These are phyloP conservation scores for Hemileccinum rubropunctum DNA, from an alignment of 768 basidiomycete species.

Conservation along the genomic window DNA sequence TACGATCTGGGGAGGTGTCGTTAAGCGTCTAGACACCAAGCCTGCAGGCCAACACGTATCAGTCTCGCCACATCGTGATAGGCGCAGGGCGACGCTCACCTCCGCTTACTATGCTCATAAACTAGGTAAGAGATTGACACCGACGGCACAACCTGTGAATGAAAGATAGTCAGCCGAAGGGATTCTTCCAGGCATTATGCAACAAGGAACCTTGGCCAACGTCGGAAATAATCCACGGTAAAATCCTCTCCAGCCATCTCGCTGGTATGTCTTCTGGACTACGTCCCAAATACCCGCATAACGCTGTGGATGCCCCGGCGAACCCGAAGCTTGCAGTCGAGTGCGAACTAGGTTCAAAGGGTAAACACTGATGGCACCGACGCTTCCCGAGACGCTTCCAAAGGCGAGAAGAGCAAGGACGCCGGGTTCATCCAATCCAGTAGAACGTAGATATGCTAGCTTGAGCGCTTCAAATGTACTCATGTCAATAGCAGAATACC, in stretches of 20 bases:
- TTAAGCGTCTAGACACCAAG: constrained; percentile 52
- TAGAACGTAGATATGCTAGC: constrained; percentile 82
- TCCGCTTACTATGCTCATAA: constrained; percentile 83
- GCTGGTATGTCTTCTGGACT: constrained; percentile 68
- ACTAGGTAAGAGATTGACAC: constrained; percentile 98
- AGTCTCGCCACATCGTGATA: not conserved
- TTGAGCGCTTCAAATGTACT: constrained; percentile 96
- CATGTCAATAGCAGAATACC: constrained; percentile 96
- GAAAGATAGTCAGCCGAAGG: constrained; percentile 2
- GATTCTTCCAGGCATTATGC: not conserved
- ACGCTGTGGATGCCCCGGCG: constrained; percentile 87
- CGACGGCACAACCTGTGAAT: constrained; percentile 80
- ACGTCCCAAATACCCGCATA: constrained; percentile 92
- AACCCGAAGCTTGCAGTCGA: constrained; percentile 93
- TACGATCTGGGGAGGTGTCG: constrained; percentile 9
- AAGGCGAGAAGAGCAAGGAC: constrained; percentile 85
- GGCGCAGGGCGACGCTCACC: constrained; percentile 39
- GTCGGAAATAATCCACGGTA: constrained; percentile 92
- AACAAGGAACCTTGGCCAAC: constrained; percentile 73
- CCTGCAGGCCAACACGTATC: constrained; percentile 33
- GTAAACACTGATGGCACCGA: constrained; percentile 93
- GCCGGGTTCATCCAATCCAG: constrained; percentile 86
- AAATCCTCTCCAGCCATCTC: constrained; percentile 92
- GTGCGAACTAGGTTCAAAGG: constrained; percentile 91
- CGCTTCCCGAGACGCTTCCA: constrained; percentile 89